Evolutionary conservation across 1,284 basidiomycete genomes (phyloP), one percentile per base, ranked within the genome.

Genomic region (Athelia sp.): DNA sequence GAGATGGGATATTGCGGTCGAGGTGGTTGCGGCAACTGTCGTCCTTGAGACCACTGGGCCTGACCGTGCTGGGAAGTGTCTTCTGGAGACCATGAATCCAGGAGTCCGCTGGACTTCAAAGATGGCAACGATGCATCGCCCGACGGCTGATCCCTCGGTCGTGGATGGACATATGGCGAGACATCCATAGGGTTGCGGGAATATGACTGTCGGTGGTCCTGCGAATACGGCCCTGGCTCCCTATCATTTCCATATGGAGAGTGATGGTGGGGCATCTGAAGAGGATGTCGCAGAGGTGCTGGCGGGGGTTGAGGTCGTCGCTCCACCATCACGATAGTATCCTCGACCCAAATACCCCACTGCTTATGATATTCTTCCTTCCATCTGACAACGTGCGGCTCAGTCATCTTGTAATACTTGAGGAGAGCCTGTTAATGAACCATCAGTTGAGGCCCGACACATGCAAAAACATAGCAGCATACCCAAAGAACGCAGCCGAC

Each of bases 401-500:
- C 75, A 49, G 84, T 79, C 40, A 75, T 70, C 49, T 78, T 72
- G 50, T 73, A 74, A 60, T 85, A 84, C 60, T 79, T 83, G 62
- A 81, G 75, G 49, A 86, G 73, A n/a, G 81, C 72, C 84, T 86
- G 54, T 24, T 40, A 52, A 48, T 62, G 53, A 36, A 24, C 46
- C 18, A 45, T 47, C 26, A 29, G 26, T 29, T 6, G 26, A 45
- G 24, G 52, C 36, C 47, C 43, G 44, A 50, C 52, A 18, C 52
- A 32, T 21, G 22, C 14, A 26, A 47, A 43, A 42, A 35, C 4
- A 42, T 46, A 48, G 6, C 43, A 19, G 58, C 76, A 62, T 67
- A 86, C 84, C 79, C 80, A 83, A 43, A 87, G 67, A 40, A 77
- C 76, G 50, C 78, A 70, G 48, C 76, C 82, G 70, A 85, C 84